phyloP scores from a whole-genome alignment of 108 stramenopile species.

The Cyclotella distinguenda region DNA sequence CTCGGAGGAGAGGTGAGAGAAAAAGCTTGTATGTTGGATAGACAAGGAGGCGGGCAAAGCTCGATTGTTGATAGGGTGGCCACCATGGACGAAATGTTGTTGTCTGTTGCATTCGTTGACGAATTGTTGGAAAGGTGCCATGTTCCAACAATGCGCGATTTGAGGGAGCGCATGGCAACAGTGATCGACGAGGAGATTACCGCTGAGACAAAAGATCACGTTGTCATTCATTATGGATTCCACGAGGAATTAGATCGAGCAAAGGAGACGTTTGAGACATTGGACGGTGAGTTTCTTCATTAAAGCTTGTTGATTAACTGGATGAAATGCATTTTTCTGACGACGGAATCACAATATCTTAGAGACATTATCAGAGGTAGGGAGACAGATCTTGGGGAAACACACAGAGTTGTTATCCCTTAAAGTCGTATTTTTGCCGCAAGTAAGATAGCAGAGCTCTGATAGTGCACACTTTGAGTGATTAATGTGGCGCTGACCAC shows the following conservation, averaged over 20 bases:
- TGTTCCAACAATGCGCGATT: conserved; percentile 42
- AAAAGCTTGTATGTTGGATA: conserved; percentile 28
- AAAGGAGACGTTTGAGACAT: conserved; percentile 73
- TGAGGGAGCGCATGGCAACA: conserved; percentile 60
- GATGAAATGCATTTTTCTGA: too few relatives aligned
- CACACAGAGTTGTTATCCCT: conserved; percentile 64
- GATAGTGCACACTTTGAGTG: too few relatives aligned
- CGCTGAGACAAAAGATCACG: conserved; percentile 50
- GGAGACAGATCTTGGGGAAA: conserved; percentile 52
- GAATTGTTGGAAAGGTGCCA: conserved; percentile 52
- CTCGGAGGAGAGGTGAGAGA: conserved; percentile 56
- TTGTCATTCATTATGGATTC: conserved; percentile 75
- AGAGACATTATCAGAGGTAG: conserved; percentile 56
- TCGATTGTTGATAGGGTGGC: not conserved
- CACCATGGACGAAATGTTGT: conserved; percentile 1
- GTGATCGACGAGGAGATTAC: conserved; percentile 77
- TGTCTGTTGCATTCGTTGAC: conserved; percentile 46
- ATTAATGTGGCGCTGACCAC: too few relatives aligned
- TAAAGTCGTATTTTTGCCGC: conserved; percentile 88
- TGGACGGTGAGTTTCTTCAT: conserved; percentile 54
- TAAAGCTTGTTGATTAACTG: too few relatives aligned
- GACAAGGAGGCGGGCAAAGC: not conserved
- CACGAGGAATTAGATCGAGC: conserved; percentile 79
- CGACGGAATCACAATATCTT: too few relatives aligned
- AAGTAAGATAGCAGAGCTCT: conserved; percentile 37